A percentile compares a stretch with the other conserved stretches of the same genome.
Conservation (phyloP, 495 filamentous ascomycete species). For the Letharia columbiana region DNA sequence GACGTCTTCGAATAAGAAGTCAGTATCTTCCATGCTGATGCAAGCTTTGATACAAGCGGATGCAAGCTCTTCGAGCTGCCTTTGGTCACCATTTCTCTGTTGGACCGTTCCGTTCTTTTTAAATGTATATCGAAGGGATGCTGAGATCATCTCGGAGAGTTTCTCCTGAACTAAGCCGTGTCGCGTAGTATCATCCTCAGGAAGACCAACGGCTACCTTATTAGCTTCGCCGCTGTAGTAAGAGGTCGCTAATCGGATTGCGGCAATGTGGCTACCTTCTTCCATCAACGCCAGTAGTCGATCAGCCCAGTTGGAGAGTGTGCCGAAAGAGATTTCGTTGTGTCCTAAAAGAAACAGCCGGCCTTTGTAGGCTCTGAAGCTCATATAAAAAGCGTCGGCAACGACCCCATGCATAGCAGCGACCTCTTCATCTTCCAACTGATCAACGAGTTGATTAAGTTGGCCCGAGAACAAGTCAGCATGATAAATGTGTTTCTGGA, state of each 20-base stretch:
- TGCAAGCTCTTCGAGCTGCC: constrained; percentile 68
- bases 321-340: constrained; percentile 81
- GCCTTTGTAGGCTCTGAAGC: constrained; percentile 91
- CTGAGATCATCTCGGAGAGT: constrained; percentile 86
- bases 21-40: constrained; percentile 60
- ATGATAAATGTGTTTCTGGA: constrained; percentile 88
- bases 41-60: constrained; percentile 77
- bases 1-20: constrained; percentile 84
- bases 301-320: constrained; percentile 97
- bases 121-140: constrained; percentile 87
- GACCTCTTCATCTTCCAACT: constrained; percentile 72
- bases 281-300: constrained; percentile 93
- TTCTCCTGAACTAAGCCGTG: constrained; percentile 82
- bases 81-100: constrained; percentile 41
- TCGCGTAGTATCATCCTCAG: constrained; percentile 67
- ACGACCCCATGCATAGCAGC: constrained; percentile 89
- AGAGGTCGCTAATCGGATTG: constrained; percentile 79
- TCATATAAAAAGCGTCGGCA: constrained; percentile 96
- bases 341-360: constrained; percentile 84
- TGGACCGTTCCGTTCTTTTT: constrained; percentile 45
- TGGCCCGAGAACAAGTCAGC: constrained; percentile 78
- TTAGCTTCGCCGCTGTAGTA: constrained; percentile 86
- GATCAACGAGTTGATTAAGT: constrained; percentile 73
- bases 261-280: constrained; percentile 82
- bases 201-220: constrained; percentile 86